phyloP scores from a whole-genome alignment of 2,329 filamentous ascomycete genomes.

The Hypoxylon sp. region DNA sequence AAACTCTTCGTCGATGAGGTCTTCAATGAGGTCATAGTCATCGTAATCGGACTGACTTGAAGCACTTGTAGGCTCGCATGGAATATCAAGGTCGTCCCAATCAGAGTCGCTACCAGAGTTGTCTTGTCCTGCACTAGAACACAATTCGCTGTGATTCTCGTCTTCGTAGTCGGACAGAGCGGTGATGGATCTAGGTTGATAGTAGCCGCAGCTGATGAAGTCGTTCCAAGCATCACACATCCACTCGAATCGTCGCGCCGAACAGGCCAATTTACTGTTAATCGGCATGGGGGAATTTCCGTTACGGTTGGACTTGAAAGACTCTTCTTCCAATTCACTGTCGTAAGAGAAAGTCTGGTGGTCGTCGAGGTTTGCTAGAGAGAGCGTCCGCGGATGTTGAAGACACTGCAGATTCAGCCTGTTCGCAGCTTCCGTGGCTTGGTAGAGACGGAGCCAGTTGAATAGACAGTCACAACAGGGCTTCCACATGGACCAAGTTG shows the following conservation, averaged over 20 bases:
- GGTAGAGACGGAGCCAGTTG: slow-evolving; percentile 43
- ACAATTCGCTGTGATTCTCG: background rate
- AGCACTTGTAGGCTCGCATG: slow-evolving; percentile 11
- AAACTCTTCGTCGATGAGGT: slow-evolving; percentile 47
- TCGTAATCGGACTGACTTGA: slow-evolving; percentile 9
- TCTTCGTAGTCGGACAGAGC: slow-evolving; percentile 5
- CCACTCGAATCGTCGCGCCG: slow-evolving; percentile 31
- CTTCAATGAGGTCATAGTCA: slow-evolving; percentile 45
- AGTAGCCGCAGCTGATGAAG: slow-evolving; percentile 33
- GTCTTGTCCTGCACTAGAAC: background rate
- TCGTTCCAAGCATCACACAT: slow-evolving; percentile 43
- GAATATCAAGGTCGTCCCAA: slow-evolving; percentile 46
- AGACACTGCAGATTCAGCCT: slow-evolving; percentile 38
- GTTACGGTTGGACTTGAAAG: background rate
- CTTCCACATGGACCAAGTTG: slow-evolving; percentile 13
- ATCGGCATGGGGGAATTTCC: background rate
- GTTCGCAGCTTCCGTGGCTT: slow-evolving; percentile 30
- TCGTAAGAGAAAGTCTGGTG: slow-evolving; percentile 41
- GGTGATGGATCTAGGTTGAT: slow-evolving; percentile 9
- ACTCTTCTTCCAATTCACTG: slow-evolving; percentile 33
- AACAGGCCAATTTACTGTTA: background rate
- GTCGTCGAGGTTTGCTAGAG: slow-evolving; percentile 25
- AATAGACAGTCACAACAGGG: slow-evolving; percentile 29
- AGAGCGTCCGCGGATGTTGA: slow-evolving; percentile 37
- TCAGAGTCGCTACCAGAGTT: slow-evolving; percentile 23